A percentile compares a stretch with the other conserved stretches of the same genome.
These are phyloP conservation scores for Erythrobasidium hasegawianum DNA, from an alignment of 1,284 basidiomycete genomes.

Conservation along the genomic window DNA sequence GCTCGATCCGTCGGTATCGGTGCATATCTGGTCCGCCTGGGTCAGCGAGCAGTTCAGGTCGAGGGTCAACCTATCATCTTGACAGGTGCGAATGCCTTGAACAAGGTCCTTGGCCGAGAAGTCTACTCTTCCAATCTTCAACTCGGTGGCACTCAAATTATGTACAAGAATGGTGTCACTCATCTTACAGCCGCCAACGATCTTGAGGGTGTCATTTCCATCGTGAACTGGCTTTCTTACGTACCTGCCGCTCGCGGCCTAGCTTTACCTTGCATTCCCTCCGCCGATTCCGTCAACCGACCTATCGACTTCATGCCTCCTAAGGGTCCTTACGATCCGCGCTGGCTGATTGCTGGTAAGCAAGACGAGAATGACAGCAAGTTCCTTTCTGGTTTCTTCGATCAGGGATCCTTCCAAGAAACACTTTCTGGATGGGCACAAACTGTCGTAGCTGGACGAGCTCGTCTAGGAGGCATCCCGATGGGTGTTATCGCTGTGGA, in stretches of 20 bases:
- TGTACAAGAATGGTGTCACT: conserved; percentile 99
- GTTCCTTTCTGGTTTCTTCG: conserved; percentile 89
- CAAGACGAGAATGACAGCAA: conserved; percentile 67
- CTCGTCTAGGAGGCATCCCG: conserved; percentile 92
- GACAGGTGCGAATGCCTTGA: conserved; percentile 92
- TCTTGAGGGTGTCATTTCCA: conserved; percentile 86
- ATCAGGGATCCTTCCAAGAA: conserved; percentile 93
- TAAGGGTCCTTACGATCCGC: conserved; percentile 92
- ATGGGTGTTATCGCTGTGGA: conserved; percentile 98
- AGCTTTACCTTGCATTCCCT: conserved; percentile 67
- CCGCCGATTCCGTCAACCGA: conserved; percentile 83
- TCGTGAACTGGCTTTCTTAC: conserved; percentile 92
- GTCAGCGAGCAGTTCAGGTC: conserved; percentile 96
- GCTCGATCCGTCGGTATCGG: conserved; percentile 99
- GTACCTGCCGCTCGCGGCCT: conserved; percentile 76
- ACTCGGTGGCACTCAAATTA: conserved; percentile 93
- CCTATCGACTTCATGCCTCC: conserved; percentile 85
- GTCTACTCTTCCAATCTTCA: conserved; percentile 99
- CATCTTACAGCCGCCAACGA: conserved; percentile 93
- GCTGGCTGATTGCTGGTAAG: conserved; percentile 96
- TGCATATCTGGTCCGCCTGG: conserved; percentile 96
- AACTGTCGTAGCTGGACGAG: conserved; percentile 92
- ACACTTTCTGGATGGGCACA: conserved; percentile 95
- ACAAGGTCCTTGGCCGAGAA: conserved; percentile 98
- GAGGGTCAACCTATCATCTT: conserved; percentile 99